Conservation (phyloP, 805 yeast genomes). For the Zygosaccharomyces bailii region DNA sequence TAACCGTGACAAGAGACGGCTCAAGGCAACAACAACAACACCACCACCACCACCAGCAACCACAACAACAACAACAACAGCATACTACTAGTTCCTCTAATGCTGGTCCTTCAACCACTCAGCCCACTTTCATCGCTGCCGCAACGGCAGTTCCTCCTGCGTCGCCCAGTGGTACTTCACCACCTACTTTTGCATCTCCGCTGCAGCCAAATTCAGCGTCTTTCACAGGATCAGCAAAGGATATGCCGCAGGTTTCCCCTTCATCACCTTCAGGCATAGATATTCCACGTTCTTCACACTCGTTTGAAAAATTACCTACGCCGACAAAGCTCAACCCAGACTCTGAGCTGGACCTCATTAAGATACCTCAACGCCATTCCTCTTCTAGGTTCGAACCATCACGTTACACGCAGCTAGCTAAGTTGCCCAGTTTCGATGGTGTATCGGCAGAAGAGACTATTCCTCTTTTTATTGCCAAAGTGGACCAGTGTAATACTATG, state of each 20-base stretch:
- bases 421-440: constrained; percentile 83
- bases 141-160: constrained; percentile 24
- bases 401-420: constrained; percentile 58
- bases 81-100: background rate
- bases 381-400: constrained; percentile 88
- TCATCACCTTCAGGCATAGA: constrained; percentile 31
- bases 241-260: constrained; percentile 18
- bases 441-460: constrained; percentile 79
- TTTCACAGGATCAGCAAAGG: constrained; percentile 15
- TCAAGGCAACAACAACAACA: constrained; percentile 3
- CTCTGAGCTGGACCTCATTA: constrained; percentile 73
- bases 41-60: constrained; percentile 3
- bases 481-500: constrained; percentile 91
- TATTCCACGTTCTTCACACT: constrained; percentile 44
- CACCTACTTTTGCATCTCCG: constrained; percentile 12
- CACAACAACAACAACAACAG: constrained; percentile 1
- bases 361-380: constrained; percentile 86
- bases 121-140: constrained; percentile 31
- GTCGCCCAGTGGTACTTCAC: constrained; percentile 15
- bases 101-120: constrained; percentile 9
- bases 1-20: constrained; percentile 4
- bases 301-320: constrained; percentile 54
- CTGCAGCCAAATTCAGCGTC: constrained; percentile 8
- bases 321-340: constrained; percentile 56
- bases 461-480: constrained; percentile 71